A percentile compares a stretch with the other conserved stretches of the same genome.
These are phyloP conservation scores for Solanum dulcamara DNA, from an alignment of 257 asterid genomes.

Conservation along the genomic window DNA sequence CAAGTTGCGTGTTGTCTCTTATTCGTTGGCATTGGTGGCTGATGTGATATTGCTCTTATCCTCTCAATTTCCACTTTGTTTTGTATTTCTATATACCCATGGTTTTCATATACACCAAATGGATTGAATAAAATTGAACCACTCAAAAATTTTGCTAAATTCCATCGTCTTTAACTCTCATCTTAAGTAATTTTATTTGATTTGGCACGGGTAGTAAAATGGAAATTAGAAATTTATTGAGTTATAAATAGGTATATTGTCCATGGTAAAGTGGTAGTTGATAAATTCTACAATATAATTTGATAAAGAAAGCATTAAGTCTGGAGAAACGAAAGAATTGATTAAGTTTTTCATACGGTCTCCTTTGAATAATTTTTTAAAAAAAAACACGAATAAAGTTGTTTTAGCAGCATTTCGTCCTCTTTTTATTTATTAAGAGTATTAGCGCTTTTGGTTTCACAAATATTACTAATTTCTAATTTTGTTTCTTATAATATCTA, in stretches of 20 bases:
- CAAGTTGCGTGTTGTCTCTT: background rate
- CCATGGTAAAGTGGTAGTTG: background rate
- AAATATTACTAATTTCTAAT: background rate
- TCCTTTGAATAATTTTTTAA: too few species aligned
- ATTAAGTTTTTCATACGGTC: too few species aligned
- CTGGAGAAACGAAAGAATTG: too few species aligned
- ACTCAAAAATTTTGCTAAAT: background rate
- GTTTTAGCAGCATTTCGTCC: too few species aligned
- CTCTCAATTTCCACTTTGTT: background rate
- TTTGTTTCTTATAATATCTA: background rate
- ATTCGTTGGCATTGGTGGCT: background rate
- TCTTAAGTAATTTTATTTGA: background rate
- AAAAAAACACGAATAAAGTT: too few species aligned
- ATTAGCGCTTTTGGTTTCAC: background rate
- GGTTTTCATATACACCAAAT: background rate
- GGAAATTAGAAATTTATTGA: background rate
- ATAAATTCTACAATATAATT: background rate
- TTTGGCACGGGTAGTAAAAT: background rate
- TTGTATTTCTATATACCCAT: background rate
- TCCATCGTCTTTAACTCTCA: too few species aligned
- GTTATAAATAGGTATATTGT: background rate
- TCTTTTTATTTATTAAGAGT: background rate
- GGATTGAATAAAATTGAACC: background rate
- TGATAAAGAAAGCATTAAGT: background rate
- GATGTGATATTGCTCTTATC: conserved; percentile 2